Percentiles rank a stretch among this genome's conserved stretches.
These are phyloP conservation scores for Cryptosporidium andersoni DNA, from an alignment of 169 alveolate genomes.

Conservation along the genomic window DNA sequence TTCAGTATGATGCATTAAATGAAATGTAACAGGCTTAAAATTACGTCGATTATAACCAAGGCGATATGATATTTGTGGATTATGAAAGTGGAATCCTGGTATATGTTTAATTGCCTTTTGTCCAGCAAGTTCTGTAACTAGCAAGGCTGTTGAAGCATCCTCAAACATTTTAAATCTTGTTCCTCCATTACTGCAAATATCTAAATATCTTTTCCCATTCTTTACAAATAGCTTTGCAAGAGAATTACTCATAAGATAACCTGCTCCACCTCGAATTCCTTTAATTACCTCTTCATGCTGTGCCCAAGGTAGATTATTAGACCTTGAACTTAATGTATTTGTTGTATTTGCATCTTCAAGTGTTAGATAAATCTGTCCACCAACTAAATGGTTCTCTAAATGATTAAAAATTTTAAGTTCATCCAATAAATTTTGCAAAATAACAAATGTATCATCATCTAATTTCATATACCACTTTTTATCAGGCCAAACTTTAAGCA, in stretches of 20 bases:
- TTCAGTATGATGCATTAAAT: conserved; percentile 64
- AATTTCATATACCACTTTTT: conserved; percentile 69
- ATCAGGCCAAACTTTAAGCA: conserved; percentile 62
- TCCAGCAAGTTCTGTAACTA: conserved; percentile 61
- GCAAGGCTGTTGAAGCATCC: conserved; percentile 44
- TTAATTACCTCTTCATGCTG: conserved; percentile 63
- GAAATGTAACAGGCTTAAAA: conserved; percentile 67
- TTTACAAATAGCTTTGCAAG: conserved; percentile 45
- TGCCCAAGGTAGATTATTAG: conserved; percentile 43
- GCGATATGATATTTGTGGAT: conserved; percentile 54
- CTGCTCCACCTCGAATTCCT: conserved; percentile 70
- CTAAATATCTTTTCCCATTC: conserved; percentile 64
- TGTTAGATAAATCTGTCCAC: conserved; percentile 65
- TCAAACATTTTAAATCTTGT: conserved; percentile 54
- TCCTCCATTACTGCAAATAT: conserved; percentile 60
- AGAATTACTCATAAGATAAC: conserved; percentile 52
- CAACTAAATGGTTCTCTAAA: conserved; percentile 20
- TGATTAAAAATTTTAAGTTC: conserved; percentile 26
- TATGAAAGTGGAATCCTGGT: conserved; percentile 66
- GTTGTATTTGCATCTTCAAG: conserved; percentile 27
- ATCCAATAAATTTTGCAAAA: conserved; percentile 29
- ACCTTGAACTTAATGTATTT: conserved; percentile 23
- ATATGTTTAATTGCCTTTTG: conserved; percentile 56
- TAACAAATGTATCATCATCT: conserved; percentile 64
- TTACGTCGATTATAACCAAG: conserved; percentile 19